phyloP scores from a whole-genome alignment of 2,329 filamentous ascomycete species.

The Colletotrichum neosansevieriae region DNA sequence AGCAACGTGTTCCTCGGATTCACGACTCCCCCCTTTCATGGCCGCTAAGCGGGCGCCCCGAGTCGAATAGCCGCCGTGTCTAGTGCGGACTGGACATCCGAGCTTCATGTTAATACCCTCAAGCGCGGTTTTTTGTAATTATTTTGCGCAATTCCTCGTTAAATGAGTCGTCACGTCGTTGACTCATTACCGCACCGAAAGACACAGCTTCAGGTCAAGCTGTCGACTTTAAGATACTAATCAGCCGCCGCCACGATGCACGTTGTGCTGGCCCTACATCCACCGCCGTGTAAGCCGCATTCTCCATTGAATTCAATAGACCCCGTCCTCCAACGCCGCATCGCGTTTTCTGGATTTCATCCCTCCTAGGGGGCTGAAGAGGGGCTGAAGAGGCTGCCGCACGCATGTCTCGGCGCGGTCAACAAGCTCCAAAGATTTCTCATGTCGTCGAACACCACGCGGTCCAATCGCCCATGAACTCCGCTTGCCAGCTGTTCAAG shows the following conservation, averaged over 20 bases:
- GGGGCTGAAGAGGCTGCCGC: conserved; percentile 20
- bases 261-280: neutral
- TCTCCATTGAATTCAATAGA: conserved; percentile 14
- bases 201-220: neutral
- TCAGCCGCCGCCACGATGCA: conserved; percentile 7
- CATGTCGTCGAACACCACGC: neutral
- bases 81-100: neutral
- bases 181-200: too few species aligned
- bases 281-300: conserved; percentile 22
- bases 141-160: too few species aligned
- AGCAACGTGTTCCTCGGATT: neutral
- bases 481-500: neutral
- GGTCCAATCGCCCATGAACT: conserved; percentile 25
- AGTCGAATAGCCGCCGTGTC: conserved; percentile 4
- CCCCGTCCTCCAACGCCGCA: conserved; percentile 8
- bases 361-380: neutral
- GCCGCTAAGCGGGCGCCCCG: neutral
- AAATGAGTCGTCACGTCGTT: too few species aligned
- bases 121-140: too few species aligned
- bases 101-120: too few species aligned
- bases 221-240: neutral
- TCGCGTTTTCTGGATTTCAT: neutral
- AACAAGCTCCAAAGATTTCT: neutral
- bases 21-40: neutral
- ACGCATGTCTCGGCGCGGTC: conserved; percentile 27